Conservation (phyloP, 2,329 filamentous ascomycete species). For the Sarocladiaceae sp. region DNA sequence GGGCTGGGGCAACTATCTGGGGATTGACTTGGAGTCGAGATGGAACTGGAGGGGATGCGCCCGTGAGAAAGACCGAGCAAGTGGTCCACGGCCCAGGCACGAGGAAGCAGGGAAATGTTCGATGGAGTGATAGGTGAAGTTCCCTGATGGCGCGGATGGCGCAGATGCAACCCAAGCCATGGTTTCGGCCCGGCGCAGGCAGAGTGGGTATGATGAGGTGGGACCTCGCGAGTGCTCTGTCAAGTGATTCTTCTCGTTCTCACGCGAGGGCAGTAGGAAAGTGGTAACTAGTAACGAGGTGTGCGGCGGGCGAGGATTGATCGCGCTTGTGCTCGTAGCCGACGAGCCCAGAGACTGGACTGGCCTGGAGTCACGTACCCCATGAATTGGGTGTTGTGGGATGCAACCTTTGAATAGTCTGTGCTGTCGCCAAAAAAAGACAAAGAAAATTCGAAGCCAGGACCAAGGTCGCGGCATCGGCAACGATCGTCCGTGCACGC, state of each 20-base stretch:
- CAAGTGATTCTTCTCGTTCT: slow-evolving; percentile 3
- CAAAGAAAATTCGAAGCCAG: neutral
- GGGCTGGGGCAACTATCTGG: no score
- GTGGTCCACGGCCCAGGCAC: neutral
- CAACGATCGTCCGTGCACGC: neutral
- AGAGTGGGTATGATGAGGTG: neutral
- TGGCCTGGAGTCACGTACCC: no score
- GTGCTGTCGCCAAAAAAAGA: no score
- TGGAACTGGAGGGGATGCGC: no score
- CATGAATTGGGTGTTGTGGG: no score
- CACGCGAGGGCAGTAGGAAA: neutral
- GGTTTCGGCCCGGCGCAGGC: slow-evolving; percentile 6
- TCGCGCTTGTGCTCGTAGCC: no score
- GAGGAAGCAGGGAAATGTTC: neutral
- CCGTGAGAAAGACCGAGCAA: slow-evolving; percentile 8
- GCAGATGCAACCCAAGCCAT: slow-evolving; percentile 6
- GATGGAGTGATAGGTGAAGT: neutral
- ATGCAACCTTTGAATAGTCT: no score
- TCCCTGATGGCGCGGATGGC: neutral
- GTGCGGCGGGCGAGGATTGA: no score
- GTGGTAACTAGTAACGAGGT: no score
- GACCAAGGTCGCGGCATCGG: slow-evolving; percentile 1
- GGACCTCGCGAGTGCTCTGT: slow-evolving; percentile 6
- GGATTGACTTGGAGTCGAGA: no score
- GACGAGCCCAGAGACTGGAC: no score